These are phyloP conservation scores for Aspergillus floridensis DNA, from an alignment of 2,329 filamentous ascomycete genomes.

Conservation along the genomic window DNA sequence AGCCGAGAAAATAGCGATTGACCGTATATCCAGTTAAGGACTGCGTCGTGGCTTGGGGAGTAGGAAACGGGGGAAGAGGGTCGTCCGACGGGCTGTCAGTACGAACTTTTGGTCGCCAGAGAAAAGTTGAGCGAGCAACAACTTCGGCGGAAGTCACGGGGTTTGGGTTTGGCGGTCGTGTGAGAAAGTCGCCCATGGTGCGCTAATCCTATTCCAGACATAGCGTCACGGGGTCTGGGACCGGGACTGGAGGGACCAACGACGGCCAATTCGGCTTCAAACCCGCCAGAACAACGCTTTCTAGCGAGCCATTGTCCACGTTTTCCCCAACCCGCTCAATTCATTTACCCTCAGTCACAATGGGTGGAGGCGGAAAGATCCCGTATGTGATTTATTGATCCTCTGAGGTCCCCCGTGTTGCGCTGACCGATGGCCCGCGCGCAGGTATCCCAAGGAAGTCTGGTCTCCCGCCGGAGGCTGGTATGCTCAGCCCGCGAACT, in stretches of 20 bases:
- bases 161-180: slow-evolving; percentile 30
- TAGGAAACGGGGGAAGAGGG: slow-evolving; percentile 8
- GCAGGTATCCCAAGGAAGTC: slow-evolving; percentile 95
- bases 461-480: slow-evolving; percentile 98
- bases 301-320: slow-evolving; percentile 23
- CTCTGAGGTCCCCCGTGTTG: not conserved
- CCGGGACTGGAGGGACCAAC: slow-evolving; percentile 21
- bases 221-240: slow-evolving; percentile 29
- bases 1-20: not conserved
- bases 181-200: slow-evolving; percentile 20
- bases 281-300: slow-evolving; percentile 24
- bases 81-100: slow-evolving; percentile 11
- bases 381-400: slow-evolving; percentile 51
- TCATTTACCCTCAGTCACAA: slow-evolving; percentile 33
- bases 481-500: slow-evolving; percentile 93
- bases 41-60: slow-evolving; percentile 14
- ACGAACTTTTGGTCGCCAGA: slow-evolving; percentile 26
- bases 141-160: slow-evolving; percentile 39
- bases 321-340: slow-evolving; percentile 19
- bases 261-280: slow-evolving; percentile 33
- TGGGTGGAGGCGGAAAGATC: slow-evolving; percentile 78
- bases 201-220: slow-evolving; percentile 27
- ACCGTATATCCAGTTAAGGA: not conserved
- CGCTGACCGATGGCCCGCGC: slow-evolving; percentile 26
- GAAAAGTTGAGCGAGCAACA: slow-evolving; percentile 35